These are phyloP conservation scores for Fusarium continuum DNA, from an alignment of 2,329 filamentous ascomycete genomes.

Conservation along the genomic window DNA sequence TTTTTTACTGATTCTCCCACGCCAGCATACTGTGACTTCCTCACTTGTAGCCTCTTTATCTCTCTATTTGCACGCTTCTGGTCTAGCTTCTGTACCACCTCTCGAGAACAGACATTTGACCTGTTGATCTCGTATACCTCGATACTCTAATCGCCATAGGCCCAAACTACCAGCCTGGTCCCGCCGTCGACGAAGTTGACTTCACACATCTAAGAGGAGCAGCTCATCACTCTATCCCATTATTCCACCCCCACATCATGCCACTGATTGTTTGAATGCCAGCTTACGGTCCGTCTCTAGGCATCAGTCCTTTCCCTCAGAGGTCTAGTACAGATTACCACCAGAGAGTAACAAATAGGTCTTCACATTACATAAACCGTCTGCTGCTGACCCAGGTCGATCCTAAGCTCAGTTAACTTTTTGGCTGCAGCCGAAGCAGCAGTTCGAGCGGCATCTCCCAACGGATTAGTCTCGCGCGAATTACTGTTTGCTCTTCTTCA, in stretches of 20 bases:
- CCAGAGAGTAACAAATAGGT: background rate
- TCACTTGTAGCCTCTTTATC: slow-evolving; percentile 7
- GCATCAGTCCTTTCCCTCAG: background rate
- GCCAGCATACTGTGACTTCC: slow-evolving; percentile 4
- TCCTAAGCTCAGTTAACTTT: background rate
- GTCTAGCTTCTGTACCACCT: slow-evolving; percentile 18
- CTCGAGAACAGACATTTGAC: slow-evolving; percentile 24
- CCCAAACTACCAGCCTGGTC: slow-evolving; percentile 8
- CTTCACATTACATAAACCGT: slow-evolving; percentile 7
- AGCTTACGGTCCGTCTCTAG: slow-evolving; percentile 13
- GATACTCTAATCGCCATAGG: slow-evolving; percentile 12
- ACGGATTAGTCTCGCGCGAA: background rate
- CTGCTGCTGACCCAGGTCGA: background rate
- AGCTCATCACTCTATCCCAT: too few species aligned
- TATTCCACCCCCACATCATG: background rate
- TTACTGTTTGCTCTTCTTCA: background rate
- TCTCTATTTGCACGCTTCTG: slow-evolving; percentile 8
- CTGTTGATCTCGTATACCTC: slow-evolving; percentile 19
- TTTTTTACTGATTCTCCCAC: slow-evolving; percentile 7
- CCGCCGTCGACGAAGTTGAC: slow-evolving; percentile 17
- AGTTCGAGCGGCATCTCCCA: background rate
- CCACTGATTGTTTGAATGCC: slow-evolving; percentile 15
- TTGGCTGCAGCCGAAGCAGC: background rate
- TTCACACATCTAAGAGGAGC: too few species aligned
- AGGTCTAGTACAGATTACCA: background rate